Base-by-base conservation (phyloP, 352 stramenopile species). In the Aphanomyces cochlioides region DNA sequence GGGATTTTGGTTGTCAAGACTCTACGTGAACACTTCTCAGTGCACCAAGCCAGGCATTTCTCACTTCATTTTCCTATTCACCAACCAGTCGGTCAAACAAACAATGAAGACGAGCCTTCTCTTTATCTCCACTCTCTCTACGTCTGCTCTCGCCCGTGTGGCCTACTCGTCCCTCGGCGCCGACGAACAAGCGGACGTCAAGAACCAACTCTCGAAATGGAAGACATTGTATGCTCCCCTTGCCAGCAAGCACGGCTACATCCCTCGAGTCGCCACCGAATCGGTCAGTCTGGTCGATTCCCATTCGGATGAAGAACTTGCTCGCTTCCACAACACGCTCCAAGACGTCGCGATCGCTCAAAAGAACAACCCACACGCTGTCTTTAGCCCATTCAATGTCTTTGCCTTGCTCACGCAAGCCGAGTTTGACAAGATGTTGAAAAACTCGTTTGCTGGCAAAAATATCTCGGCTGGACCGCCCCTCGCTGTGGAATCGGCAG, bases 371-470 rank as follows among this genome's bases (percentile, higher is more conserved):
- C 68, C 68, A 7, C 28, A 69, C 37, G 60, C 68, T 8, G 53
- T 21, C 38, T 73, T 73, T 43, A 58, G 45, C 3, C 12, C 67
- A 5, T 13, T 61, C 37, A 58, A 34, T 3, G 48, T 53, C n/a
- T 73, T 73, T 38, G 59, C 68, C 12, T 50, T 73, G 17, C 50
- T 73, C 38, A 73, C 68, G 0, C 12, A 36, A 7, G 41, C 47
- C 8, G 68, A 69, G 40, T 73, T 73, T 43, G 45, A 17, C 17
- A 39, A 28, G 19, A 7, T 41, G 13, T 17, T 66, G 15, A 66
- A 57, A 39, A 36, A 36, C 4, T 66, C 58, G 37, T 48, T 56
- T 36, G 43, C 3, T 56, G 34, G 19, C 19, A 15, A 36, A 0
- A 66, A 38, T 39, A 17, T 38, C 15, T 56, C 13, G 34, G 37